phyloP scores from a whole-genome alignment of 805 yeast genomes.

The Maudiozyma bulderi region DNA sequence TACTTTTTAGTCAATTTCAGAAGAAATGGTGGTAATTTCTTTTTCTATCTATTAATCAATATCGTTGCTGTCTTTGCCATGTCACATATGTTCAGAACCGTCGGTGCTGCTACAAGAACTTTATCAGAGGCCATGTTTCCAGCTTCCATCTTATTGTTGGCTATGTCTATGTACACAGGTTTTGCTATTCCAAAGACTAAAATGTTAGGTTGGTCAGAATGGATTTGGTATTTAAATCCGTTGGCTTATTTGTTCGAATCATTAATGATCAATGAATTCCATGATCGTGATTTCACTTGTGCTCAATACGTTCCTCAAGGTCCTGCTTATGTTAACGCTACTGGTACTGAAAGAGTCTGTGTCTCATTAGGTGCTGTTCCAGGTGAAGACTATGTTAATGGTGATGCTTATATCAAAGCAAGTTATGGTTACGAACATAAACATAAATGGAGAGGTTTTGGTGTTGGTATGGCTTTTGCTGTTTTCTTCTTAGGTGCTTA shows the following conservation, averaged over 20 bases:
- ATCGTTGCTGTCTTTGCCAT: constrained; percentile 39
- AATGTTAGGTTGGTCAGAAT: constrained; percentile 40
- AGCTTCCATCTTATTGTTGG: constrained; percentile 33
- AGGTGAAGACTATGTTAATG: constrained; percentile 39
- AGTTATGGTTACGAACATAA: constrained; percentile 34
- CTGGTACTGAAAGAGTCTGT: constrained; percentile 33
- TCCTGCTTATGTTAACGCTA: constrained; percentile 29
- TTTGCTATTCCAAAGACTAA: constrained; percentile 35
- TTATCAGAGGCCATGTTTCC: constrained; percentile 38
- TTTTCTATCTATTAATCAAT: constrained; percentile 39
- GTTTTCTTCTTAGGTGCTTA: constrained; percentile 44
- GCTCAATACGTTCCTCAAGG: constrained; percentile 35
- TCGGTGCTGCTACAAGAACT: constrained; percentile 33
- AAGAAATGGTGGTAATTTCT: constrained; percentile 46
- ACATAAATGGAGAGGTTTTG: constrained; percentile 53
- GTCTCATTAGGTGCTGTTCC: constrained; percentile 41
- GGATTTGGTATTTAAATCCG: constrained; percentile 38
- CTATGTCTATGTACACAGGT: constrained; percentile 34
- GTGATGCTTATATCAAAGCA: constrained; percentile 34
- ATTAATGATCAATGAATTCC: constrained; percentile 37
- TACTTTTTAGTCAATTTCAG: constrained; percentile 49
- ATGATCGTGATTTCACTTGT: constrained; percentile 30
- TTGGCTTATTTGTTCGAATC: constrained; percentile 37
- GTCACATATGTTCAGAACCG: constrained; percentile 41
- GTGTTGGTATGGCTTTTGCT: constrained; percentile 45